phyloP scores from a whole-genome alignment of 2,329 filamentous ascomycete species.

The Fusarium musae region DNA sequence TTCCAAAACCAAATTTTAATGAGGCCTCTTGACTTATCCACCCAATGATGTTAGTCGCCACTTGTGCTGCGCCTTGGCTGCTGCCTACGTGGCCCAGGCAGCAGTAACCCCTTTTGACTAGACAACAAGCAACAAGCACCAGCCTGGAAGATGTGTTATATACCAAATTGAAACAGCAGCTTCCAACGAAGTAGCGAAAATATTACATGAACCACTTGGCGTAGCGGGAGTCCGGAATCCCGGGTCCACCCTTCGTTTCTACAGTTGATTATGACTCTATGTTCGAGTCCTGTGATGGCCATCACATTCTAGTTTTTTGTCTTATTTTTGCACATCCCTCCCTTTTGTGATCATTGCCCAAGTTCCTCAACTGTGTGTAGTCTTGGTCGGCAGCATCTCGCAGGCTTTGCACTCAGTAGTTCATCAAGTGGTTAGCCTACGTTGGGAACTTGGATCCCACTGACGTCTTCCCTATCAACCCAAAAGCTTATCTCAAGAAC shows the following conservation, averaged over 20 bases:
- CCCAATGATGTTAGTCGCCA: not conserved
- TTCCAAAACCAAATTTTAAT: fast-evolving
- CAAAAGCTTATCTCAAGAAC: too few species aligned
- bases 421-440: too few species aligned
- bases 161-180: not conserved
- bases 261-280: not conserved
- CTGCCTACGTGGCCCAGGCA: not conserved
- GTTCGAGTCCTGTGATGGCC: not conserved
- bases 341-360: too few species aligned
- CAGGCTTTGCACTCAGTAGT: too few species aligned
- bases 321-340: not conserved
- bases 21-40: not conserved
- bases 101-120: not conserved
- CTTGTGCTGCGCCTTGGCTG: not conserved
- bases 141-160: fast-evolving
- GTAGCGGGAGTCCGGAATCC: not conserved
- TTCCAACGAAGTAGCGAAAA: not conserved
- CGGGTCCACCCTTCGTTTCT: not conserved
- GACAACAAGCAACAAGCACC: not conserved
- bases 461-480: too few species aligned
- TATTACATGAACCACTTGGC: not conserved
- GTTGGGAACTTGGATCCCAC: too few species aligned
- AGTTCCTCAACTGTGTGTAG: too few species aligned
- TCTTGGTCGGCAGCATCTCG: too few species aligned
- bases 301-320: not conserved